phyloP scores from a whole-genome alignment of 129 eudicot species.

The Flaveria ramosissima region DNA sequence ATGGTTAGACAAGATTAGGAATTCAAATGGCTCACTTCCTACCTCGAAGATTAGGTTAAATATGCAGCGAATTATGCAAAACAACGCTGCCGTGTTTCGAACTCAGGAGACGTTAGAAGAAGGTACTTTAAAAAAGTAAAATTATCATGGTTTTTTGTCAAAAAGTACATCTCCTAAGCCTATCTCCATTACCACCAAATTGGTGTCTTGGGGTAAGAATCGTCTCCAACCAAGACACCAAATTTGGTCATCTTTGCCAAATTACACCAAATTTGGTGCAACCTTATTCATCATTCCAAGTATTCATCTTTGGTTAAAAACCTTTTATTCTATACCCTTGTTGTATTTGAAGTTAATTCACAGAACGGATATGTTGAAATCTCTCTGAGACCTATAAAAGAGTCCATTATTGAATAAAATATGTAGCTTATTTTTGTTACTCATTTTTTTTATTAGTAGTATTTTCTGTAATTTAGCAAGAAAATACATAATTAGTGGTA shows the following conservation, averaged over 20 bases:
- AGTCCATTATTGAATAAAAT: not conserved
- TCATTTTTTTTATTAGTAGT: not conserved
- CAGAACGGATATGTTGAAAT: not conserved
- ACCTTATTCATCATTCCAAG: not conserved
- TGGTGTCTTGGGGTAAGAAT: constrained; percentile 9
- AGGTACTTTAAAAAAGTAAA: constrained; percentile 47
- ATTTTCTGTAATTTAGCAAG: not conserved
- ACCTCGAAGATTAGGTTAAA: constrained; percentile 84
- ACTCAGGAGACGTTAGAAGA: constrained; percentile 92
- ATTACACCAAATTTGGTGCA: not conserved
- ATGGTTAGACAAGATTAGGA: constrained; percentile 92
- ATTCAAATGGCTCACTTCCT: constrained; percentile 89
- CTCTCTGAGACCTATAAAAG: not conserved
- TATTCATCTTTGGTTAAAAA: not conserved
- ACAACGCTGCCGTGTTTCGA: constrained; percentile 96
- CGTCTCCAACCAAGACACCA: constrained; percentile 1
- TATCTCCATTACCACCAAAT: not conserved
- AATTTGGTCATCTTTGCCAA: constrained; percentile 1
- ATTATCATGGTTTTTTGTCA: not conserved
- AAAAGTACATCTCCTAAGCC: not conserved
- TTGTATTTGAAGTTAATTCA: not conserved
- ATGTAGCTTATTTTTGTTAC: not conserved
- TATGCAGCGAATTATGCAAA: constrained; percentile 97
- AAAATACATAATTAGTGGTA: not conserved
- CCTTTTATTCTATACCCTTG: not conserved